Base-by-base conservation (phyloP, 2,329 filamentous ascomycete genomes). In the Aspergillus sp. region DNA sequence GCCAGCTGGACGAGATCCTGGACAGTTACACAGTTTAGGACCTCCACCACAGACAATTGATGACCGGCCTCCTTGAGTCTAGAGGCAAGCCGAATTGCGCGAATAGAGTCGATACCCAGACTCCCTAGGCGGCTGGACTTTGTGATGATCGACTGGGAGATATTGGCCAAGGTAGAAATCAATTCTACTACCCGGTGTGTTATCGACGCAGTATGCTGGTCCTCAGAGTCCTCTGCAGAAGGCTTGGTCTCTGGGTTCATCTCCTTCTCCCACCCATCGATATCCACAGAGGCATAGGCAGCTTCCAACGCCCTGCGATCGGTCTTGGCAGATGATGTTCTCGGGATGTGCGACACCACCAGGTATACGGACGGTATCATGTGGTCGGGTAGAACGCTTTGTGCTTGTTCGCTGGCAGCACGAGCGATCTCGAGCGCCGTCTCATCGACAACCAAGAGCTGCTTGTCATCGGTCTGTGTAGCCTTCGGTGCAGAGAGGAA, bases 341-440 rank as follows among this genome's bases (percentile, higher is more conserved):
- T 61, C 4, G 74, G 74, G 11, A 76, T 73, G 6, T 59, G 59
- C 21, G 62, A 65, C 5, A 75, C 62, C 3, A 73, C 66, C 3
- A 75, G 64, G 44, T 70, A 76, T 7, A 69, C 68, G 1, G 69
- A 71, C 2, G 74, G 74, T 17, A 75, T 64, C 74, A 76, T 76
- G 51, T 76, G 69, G 41, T 64, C 61, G 10, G 74, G 74, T 11
- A 76, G 59, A 6, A 54, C 25, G 17, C 62, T 54, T 6, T 64
- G 54, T 2, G 70, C 68, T 42, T 67, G 54, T 1, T 64, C 54
- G n/a, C 60, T 64, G 11, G 70, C 66, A 17, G 67, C 64, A 36
- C 59, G 62, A n/a, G 66, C 68, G 48, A 72, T 62, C 5, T 67
- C 60, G 13, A 69, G 51, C 6, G 67, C 68, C 5, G 54, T 47